Evolutionary conservation across 1,284 basidiomycete species (phyloP), one percentile per base, ranked within the genome.

Genomic region (Serendipita sp.): DNA sequence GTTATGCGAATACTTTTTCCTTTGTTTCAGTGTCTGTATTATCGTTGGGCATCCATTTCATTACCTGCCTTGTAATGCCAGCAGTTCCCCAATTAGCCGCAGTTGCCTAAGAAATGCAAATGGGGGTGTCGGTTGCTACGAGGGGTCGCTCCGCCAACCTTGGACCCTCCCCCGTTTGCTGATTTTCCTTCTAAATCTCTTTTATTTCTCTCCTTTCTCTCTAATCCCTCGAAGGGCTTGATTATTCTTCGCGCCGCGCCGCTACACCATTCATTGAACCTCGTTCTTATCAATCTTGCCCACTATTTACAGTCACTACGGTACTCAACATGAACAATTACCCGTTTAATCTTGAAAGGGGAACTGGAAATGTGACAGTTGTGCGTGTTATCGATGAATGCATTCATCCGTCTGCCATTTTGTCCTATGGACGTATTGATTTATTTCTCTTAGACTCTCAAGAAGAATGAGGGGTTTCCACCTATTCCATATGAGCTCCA

Each of bases 221-320:
- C n/a, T 58, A 32, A 32, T 58, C 53, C 53, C 53, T 58, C n/a
- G 53, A 58, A 26, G 53, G 53, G 53, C 47, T 30, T 22, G 47
- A 15, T 49, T 49, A 49, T 30, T 49, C 17, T 30, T 10, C n/a
- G 17, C 29, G 5, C 47, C 17, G 47, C 15, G 47, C n/a, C 47
- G 17, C 29, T 30, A 30, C 0, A 49, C 17, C 47, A 17, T 49
- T 35, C 53, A n/a, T 58, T 34, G 8, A 58, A 22, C 17, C 5
- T 58, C 34, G 49, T 53, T 26, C 49, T 53, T 58, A 49, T 49
- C n/a, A n/a, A 17, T 22, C 47, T 15, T 30, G 10, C 17, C 10
- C 53, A 10, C 53, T 10, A 10, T 8, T 22, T 4, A 32, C n/a
- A 17, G 15, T 35, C 0, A n/a, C 22, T 30, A 58, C 29, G 4